Base-by-base conservation (phyloP, 495 filamentous ascomycete genomes). In the Podospora tetraspora region DNA sequence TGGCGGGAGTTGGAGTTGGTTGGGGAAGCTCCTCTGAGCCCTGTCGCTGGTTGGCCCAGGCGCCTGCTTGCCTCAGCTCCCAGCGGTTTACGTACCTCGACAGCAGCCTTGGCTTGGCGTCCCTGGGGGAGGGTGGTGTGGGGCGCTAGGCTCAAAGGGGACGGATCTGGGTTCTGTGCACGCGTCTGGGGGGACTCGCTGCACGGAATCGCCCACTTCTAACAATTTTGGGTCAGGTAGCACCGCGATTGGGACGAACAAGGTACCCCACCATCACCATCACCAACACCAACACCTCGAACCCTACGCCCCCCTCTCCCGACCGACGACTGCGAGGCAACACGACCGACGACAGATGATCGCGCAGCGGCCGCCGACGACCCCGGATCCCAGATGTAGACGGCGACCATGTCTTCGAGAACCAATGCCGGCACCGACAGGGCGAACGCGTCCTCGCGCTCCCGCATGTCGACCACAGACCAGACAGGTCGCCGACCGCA, bases 361-460 rank as follows among this genome's bases (percentile, higher is more conserved):
- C 12, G 52, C 52, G 63, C 58, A 60, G 23, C 23, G 58, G 23
- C 52, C 63, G 43, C 69, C 61, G 24, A 66, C 37, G 52, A 61
- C 64, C 32, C 25, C 23, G 25, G 60, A 22, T 56, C 12, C 64
- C 74, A 63, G 69, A 78, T 78, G 77, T 78, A 77, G 74, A 70
- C 68, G 24, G 34, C 64, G 62, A 79, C 66, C 59, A 83, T 82
- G 80, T 79, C 77, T 66, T 83, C 76, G 73, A 79, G 81, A 74
- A 76, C 61, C 68, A 77, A 66, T 61, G 73, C 70, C 62, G 63
- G 62, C 13, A 70, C 69, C 69, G 80, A 81, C 34, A 74, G 76
- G 64, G 75, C 76, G 63, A 57, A 25, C 32, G 63, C 58, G n/a
- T 57, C 65, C 21, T 71, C 75, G 61, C 73, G 79, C 69, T 73